These are phyloP conservation scores for Parafenestella ontariensis DNA, from an alignment of 2,329 filamentous ascomycete genomes.

Conservation along the genomic window DNA sequence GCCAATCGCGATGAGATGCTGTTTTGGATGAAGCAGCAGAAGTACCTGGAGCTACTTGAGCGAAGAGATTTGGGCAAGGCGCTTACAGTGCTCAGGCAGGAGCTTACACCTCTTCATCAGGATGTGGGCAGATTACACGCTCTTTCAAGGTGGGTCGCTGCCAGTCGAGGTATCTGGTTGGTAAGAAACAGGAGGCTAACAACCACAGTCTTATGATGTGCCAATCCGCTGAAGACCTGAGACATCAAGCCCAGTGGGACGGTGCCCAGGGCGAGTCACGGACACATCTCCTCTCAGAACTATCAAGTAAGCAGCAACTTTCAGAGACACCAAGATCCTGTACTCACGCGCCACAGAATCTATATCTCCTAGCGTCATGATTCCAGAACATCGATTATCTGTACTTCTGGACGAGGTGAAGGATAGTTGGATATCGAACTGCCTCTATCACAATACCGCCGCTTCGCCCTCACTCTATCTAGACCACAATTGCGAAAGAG, in stretches of 20 bases:
- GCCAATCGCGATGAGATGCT: conserved; percentile 81
- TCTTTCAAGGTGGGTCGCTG: conserved; percentile 70
- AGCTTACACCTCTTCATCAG: conserved; percentile 85
- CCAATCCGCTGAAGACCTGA: conserved; percentile 76
- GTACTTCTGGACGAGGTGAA: conserved; percentile 84
- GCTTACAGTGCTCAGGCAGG: conserved; percentile 81
- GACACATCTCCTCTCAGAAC: conserved; percentile 74
- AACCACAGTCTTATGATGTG: conserved; percentile 82
- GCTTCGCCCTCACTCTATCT: conserved; percentile 83
- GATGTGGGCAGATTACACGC: conserved; percentile 80
- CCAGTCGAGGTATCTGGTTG: not conserved
- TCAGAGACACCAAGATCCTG: not conserved
- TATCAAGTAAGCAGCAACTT: conserved; percentile 71
- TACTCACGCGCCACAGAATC: conserved; percentile 64
- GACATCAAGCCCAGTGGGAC: conserved; percentile 81
- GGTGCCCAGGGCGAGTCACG: conserved; percentile 79
- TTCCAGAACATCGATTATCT: conserved; percentile 88
- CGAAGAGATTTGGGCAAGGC: conserved; percentile 74
- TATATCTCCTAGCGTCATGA: conserved; percentile 96
- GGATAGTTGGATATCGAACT: conserved; percentile 79
- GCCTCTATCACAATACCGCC: conserved; percentile 86
- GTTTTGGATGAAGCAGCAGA: conserved; percentile 90
- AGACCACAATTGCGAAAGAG: conserved; percentile 83
- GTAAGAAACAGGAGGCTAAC: conserved; percentile 23
- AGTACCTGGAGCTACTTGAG: conserved; percentile 91